Evolutionary conservation across 306 rosid genomes (phyloP).

Genomic region (Amphicarpaea edgeworthii): DNA sequence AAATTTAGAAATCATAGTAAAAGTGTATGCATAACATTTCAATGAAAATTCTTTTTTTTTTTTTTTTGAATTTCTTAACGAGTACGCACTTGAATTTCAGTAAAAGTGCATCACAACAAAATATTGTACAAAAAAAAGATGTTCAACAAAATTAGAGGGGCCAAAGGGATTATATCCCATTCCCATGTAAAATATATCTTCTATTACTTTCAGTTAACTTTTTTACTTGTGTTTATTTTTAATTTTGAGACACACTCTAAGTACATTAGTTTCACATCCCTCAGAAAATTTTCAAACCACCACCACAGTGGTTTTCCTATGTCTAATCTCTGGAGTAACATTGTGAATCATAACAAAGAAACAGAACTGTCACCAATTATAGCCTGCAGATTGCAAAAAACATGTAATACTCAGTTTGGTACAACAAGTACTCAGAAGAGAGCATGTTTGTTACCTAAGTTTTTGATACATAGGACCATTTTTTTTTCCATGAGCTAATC

Average conservation of each 20-base stretch:
- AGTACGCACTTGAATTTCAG: too few species aligned
- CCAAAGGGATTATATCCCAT: conserved; percentile 24
- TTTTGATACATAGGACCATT: conserved; percentile 54
- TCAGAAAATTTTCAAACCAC: conserved; percentile 34
- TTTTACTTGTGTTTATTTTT: conserved; percentile 18
- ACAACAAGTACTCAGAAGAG: conserved; percentile 7
- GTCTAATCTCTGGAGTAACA: conserved; percentile 40
- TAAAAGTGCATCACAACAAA: too few species aligned
- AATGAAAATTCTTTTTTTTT: too few species aligned
- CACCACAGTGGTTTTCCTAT: conserved; percentile 39
- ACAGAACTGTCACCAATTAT: conserved; percentile 33
- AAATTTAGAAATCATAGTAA: too few species aligned
- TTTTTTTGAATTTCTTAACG: too few species aligned
- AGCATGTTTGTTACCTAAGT: conserved; percentile 48
- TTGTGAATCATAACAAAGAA: conserved; percentile 21
- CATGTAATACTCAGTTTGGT: conserved; percentile 25
- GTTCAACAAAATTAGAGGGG: conserved; percentile 20
- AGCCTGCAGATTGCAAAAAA: conserved; percentile 47
- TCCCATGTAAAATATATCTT: conserved; percentile 18
- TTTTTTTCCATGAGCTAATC: conserved; percentile 56
- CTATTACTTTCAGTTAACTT: neutral
- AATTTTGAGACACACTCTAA: conserved; percentile 35
- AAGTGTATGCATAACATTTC: too few species aligned
- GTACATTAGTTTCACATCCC: conserved; percentile 40
- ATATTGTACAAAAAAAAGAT: neutral